These are phyloP conservation scores for Wickerhamiella spandovensis DNA, from an alignment of 805 yeast species.

Conservation along the genomic window DNA sequence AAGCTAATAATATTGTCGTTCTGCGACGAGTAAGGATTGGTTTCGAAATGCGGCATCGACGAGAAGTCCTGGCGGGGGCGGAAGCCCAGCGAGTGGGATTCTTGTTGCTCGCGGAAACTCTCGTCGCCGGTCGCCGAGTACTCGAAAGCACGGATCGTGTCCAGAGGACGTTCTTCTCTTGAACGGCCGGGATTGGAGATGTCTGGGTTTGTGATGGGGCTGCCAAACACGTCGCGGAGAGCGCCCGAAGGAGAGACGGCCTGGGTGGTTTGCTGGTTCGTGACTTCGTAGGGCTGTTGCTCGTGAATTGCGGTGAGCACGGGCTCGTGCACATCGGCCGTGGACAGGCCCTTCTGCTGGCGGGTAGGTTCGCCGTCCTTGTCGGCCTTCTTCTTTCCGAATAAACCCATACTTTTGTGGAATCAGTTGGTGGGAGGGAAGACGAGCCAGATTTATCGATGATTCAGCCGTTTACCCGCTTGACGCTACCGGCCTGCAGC, in stretches of 20 bases:
- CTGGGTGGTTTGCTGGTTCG: constrained; percentile 23
- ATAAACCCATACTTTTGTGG: constrained; percentile 17
- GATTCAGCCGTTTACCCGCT: neutral
- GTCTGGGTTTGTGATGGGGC: constrained; percentile 64
- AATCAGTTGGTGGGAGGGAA: neutral
- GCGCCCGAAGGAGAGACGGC: constrained; percentile 38
- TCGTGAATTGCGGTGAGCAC: constrained; percentile 85
- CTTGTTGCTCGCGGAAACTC: constrained; percentile 66
- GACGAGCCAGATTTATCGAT: neutral
- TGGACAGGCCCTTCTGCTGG: constrained; percentile 19
- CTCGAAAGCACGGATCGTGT: constrained; percentile 88
- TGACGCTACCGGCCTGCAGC: neutral
- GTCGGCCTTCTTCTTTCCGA: constrained; percentile 14
- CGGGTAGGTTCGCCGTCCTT: constrained; percentile 9
- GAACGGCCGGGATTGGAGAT: constrained; percentile 85
- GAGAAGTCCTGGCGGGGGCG: constrained; percentile 50
- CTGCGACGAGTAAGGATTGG: constrained; percentile 23
- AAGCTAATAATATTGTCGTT: constrained; percentile 30
- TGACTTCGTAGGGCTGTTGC: constrained; percentile 83
- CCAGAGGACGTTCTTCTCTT: constrained; percentile 92
- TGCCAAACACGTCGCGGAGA: constrained; percentile 75
- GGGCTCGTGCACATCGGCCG: constrained; percentile 64
- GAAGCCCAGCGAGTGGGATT: constrained; percentile 70
- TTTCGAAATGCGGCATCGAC: constrained; percentile 45
- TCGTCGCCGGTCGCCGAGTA: constrained; percentile 87